phyloP scores from a whole-genome alignment of 495 filamentous ascomycete genomes.

The Lepraria neglecta region DNA sequence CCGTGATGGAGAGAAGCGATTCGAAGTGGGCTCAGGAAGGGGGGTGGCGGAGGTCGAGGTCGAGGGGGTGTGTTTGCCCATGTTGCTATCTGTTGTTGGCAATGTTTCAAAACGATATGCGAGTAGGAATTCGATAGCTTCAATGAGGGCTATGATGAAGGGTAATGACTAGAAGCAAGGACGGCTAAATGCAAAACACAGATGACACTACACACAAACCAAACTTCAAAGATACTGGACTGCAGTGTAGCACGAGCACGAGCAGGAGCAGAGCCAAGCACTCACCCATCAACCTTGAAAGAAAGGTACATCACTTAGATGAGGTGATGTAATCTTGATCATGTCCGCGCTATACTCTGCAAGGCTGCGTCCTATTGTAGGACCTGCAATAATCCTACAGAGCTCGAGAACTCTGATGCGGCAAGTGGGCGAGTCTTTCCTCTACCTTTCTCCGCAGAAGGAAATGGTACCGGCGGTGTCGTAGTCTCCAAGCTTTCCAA shows the following conservation, averaged over 20 bases:
- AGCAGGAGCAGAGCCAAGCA: too few species aligned
- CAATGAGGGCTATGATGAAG: too few species aligned
- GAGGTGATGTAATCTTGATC: not conserved
- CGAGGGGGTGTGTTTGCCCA: constrained; percentile 55
- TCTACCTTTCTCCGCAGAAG: constrained; percentile 4
- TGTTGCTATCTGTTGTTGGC: constrained; percentile 38
- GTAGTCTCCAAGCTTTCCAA: constrained; percentile 42
- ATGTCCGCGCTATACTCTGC: constrained; percentile 47
- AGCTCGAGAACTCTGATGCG: constrained; percentile 1
- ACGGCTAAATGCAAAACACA: too few species aligned
- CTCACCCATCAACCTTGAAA: constrained; percentile 30
- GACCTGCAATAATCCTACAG: constrained; percentile 53
- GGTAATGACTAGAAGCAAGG: too few species aligned
- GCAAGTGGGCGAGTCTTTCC: not conserved
- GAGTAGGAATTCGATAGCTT: too few species aligned
- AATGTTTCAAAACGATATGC: too few species aligned
- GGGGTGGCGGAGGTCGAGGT: constrained; percentile 53
- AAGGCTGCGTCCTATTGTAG: constrained; percentile 59
- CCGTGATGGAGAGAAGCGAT: constrained; percentile 51
- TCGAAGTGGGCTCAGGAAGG: constrained; percentile 52
- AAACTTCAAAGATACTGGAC: too few species aligned
- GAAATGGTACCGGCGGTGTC: constrained; percentile 51
- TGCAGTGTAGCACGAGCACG: too few species aligned
- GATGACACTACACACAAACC: too few species aligned
- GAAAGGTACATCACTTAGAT: constrained; percentile 25